Conservation (phyloP, 2,329 filamentous ascomycete species). For the Penicillium sp. region DNA sequence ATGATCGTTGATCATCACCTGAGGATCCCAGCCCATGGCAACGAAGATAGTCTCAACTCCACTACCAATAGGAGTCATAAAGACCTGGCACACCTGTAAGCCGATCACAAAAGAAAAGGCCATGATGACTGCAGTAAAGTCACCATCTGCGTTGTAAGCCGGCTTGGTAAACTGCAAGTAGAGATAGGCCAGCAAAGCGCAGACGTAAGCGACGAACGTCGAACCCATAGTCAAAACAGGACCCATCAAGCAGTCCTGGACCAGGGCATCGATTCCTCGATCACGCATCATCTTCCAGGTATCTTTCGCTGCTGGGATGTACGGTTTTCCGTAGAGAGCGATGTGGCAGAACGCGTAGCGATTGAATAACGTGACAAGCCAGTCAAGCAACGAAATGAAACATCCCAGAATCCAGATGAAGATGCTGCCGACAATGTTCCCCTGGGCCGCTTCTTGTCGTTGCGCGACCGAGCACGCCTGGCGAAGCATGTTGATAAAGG, state of each 20-base stretch:
- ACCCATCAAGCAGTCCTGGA: slow-evolving; percentile 84
- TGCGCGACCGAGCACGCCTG: slow-evolving; percentile 81
- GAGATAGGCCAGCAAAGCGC: slow-evolving; percentile 80
- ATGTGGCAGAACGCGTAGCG: slow-evolving; percentile 92
- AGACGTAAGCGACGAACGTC: slow-evolving; percentile 81
- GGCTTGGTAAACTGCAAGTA: slow-evolving; percentile 84
- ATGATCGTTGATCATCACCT: slow-evolving; percentile 77
- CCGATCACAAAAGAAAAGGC: slow-evolving; percentile 89
- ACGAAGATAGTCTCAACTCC: slow-evolving; percentile 95
- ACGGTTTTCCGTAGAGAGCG: slow-evolving; percentile 86
- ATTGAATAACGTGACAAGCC: slow-evolving; percentile 87
- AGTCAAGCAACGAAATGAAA: slow-evolving; percentile 76
- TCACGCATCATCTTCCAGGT: slow-evolving; percentile 92
- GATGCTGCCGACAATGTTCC: slow-evolving; percentile 69
- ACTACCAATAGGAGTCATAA: slow-evolving; percentile 82
- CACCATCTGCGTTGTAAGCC: slow-evolving; percentile 69
- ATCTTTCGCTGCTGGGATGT: slow-evolving; percentile 83
- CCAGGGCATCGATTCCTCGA: slow-evolving; percentile 84
- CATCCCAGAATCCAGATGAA: slow-evolving; percentile 77
- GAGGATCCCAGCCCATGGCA: slow-evolving; percentile 67
- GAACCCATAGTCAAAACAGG: slow-evolving; percentile 75
- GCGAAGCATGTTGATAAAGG: slow-evolving; percentile 81
- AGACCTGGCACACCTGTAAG: slow-evolving; percentile 84
- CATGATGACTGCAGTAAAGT: slow-evolving; percentile 76
- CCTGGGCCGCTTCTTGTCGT: slow-evolving; percentile 64